Evolutionary conservation across 2,329 filamentous ascomycete genomes (phyloP).

Genomic region (Pseudocercospora vitis): DNA sequence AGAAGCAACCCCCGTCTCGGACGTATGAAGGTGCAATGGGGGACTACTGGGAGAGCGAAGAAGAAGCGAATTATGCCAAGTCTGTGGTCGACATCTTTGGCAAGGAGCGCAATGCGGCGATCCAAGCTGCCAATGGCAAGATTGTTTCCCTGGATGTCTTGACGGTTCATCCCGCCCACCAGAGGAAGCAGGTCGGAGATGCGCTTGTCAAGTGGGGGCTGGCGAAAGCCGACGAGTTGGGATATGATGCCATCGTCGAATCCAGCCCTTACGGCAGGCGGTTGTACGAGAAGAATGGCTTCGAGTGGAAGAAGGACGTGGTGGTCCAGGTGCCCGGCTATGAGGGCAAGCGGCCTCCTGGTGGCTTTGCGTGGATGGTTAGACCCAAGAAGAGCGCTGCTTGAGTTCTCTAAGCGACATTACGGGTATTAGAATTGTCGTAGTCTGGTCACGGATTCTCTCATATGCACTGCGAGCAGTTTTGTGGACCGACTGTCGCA

Average conservation of each 20-base stretch:
- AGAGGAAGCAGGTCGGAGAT: slow-evolving; percentile 31
- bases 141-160: slow-evolving; percentile 34
- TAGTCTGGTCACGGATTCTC: too few species aligned
- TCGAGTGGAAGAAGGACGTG: slow-evolving; percentile 32
- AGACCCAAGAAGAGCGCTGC: slow-evolving; percentile 26
- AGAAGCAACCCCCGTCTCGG: slow-evolving; percentile 19
- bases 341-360: slow-evolving; percentile 17
- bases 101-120: slow-evolving; percentile 25
- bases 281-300: slow-evolving; percentile 37
- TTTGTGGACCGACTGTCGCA: background rate
- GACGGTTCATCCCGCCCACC: slow-evolving; percentile 34
- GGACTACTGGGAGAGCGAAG: slow-evolving; percentile 27
- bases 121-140: slow-evolving; percentile 30
- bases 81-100: slow-evolving; percentile 28
- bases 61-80: slow-evolving; percentile 26
- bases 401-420: background rate
- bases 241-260: slow-evolving; percentile 35
- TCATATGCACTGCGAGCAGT: background rate
- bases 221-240: slow-evolving; percentile 32
- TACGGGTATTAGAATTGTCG: background rate
- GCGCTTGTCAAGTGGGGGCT: slow-evolving; percentile 35
- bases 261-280: slow-evolving; percentile 33
- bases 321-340: slow-evolving; percentile 22
- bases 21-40: slow-evolving; percentile 9
- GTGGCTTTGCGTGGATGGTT: slow-evolving; percentile 33